phyloP scores from a whole-genome alignment of 2,329 filamentous ascomycete species.

The Whalleya microplaca region DNA sequence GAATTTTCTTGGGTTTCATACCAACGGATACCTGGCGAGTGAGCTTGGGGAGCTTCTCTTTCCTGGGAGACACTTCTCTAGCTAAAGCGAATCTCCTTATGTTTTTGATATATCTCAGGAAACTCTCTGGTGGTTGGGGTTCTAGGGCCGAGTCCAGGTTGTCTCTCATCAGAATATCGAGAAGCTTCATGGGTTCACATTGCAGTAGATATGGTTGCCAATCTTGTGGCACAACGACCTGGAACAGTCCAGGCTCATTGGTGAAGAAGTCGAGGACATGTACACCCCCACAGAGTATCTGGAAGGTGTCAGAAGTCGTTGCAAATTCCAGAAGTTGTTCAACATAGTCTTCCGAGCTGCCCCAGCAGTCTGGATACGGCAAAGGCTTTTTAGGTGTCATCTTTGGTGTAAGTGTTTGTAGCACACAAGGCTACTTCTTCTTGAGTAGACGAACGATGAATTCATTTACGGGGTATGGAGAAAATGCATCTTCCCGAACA shows the following conservation, averaged over 20 bases:
- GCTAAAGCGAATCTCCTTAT: slow-evolving; percentile 71
- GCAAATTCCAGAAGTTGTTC: slow-evolving; percentile 77
- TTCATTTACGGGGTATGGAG: background rate
- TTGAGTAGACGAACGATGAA: background rate
- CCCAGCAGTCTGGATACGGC: slow-evolving; percentile 73
- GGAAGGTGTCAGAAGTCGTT: slow-evolving; percentile 74
- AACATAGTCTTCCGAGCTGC: slow-evolving; percentile 75
- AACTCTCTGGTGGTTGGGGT: slow-evolving; percentile 51
- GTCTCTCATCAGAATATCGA: slow-evolving; percentile 81
- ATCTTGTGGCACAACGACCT: slow-evolving; percentile 72
- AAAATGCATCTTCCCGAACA: background rate
- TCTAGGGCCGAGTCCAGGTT: slow-evolving; percentile 57
- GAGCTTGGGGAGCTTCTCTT: slow-evolving; percentile 57
- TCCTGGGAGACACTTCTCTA: slow-evolving; percentile 58
- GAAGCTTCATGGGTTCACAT: slow-evolving; percentile 72
- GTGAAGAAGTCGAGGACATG: slow-evolving; percentile 98
- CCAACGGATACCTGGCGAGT: slow-evolving; percentile 77
- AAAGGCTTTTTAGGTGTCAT: slow-evolving; percentile 61
- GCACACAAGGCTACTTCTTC: slow-evolving; percentile 9
- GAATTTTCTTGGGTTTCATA: slow-evolving; percentile 95
- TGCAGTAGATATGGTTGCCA: slow-evolving; percentile 81
- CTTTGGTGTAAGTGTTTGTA: slow-evolving; percentile 5
- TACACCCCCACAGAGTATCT: slow-evolving; percentile 92
- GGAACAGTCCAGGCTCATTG: slow-evolving; percentile 79
- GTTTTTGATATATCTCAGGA: slow-evolving; percentile 73